Base-by-base conservation (phyloP, 768 basidiomycete species). In the Boletus rufocinnamomeus region DNA sequence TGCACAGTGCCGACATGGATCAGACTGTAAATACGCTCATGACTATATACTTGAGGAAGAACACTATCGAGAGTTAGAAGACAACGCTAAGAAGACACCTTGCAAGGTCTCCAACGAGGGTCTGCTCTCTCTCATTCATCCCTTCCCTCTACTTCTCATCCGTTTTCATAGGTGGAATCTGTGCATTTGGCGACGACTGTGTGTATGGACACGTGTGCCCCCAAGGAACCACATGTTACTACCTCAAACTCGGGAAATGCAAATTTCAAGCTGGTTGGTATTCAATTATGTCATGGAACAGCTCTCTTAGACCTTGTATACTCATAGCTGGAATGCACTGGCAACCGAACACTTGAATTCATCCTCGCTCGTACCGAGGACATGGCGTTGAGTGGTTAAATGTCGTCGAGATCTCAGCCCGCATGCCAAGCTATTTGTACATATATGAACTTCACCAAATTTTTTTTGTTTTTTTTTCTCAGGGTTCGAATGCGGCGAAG, bases 41-140 rank as follows among this genome's bases (percentile, higher is more conserved):
- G 82, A 88, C 63, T 88, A 87, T 65, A 58, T 83, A 34, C 71
- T 88, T 7, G 76, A 80, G 27, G 74, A 74, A 4, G 82, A 86
- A 46, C 77, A 88, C 58, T 82, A 80, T 57, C 68, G 74, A 52
- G 79, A 83, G 68, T 79, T 88, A 52, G 76, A 79, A 44, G 63
- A 72, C 49, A 86, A 83, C 54, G 84, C 86, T 1, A 85, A 80
- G 71, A 84, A 83, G 71, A 79, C 80, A 1, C 86, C 86, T 9
- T 88, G 86, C 71, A 82, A 83, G 25, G 72, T 80, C 51, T 69
- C 78, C 54, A 86, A 86, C 60, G 83, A 82, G 72, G 84, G 86
- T 82, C 49, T 58, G 75, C 27, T 58, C 53, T 38, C 38, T 52
- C 34, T 28, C 57, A 43, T 38, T 25, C 6, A 1, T 45, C 27